These are phyloP conservation scores for Lophium mytilinum DNA, from an alignment of 495 filamentous ascomycete species.

Conservation along the genomic window DNA sequence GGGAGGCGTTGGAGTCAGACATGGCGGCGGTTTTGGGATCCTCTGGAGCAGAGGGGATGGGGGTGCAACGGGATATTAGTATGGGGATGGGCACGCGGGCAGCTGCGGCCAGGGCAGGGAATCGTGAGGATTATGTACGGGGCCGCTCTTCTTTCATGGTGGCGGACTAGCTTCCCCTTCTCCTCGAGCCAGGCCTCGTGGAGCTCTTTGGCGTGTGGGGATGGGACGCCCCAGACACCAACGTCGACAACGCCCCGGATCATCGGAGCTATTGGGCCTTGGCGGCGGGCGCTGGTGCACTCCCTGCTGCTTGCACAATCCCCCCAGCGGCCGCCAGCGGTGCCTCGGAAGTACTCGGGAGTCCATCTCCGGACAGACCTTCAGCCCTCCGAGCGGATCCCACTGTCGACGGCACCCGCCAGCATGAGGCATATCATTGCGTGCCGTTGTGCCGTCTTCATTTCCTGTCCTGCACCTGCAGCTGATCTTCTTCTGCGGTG, in stretches of 20 bases:
- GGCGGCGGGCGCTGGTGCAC: background rate
- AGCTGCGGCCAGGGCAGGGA: background rate
- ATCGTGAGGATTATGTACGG: slow-evolving; percentile 19
- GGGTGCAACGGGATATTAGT: background rate
- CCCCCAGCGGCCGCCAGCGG: background rate
- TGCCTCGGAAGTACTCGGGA: slow-evolving; percentile 20
- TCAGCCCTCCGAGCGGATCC: background rate
- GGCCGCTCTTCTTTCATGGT: slow-evolving; percentile 17
- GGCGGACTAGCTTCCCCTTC: background rate
- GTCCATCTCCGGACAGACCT: slow-evolving; percentile 4
- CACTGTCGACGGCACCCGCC: slow-evolving; percentile 10
- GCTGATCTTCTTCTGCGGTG: too few relatives aligned
- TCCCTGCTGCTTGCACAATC: too few relatives aligned
- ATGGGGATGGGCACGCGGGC: background rate
- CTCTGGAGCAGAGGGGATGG: background rate
- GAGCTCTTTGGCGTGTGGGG: slow-evolving; percentile 2
- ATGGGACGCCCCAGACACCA: slow-evolving; percentile 12
- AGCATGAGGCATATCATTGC: background rate
- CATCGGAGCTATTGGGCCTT: background rate
- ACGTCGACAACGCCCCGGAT: background rate
- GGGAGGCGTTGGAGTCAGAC: slow-evolving; percentile 23
- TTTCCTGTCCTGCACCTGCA: too few relatives aligned
- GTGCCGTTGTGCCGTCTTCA: background rate
- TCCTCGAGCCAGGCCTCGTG: slow-evolving; percentile 18
- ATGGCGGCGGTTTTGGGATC: slow-evolving; percentile 5